Percentiles rank a stretch among this genome's conserved stretches.
phyloP scores from a whole-genome alignment of 2,329 filamentous ascomycete genomes.

The Colletotrichum sublineola region DNA sequence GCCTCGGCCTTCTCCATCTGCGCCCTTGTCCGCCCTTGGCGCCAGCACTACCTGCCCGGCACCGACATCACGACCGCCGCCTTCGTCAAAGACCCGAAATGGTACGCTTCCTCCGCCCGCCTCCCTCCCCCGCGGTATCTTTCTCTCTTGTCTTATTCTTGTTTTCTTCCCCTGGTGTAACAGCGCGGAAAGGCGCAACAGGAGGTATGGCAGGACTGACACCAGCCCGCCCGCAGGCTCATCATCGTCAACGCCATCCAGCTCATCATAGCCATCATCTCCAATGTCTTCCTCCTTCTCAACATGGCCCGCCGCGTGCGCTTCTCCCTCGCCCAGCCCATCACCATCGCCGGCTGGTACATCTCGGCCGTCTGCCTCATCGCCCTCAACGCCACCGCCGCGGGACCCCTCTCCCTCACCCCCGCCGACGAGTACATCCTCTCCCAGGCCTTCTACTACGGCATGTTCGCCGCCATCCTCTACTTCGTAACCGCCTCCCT shows the following conservation, averaged over 20 bases:
- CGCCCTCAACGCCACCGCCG: slow-evolving; percentile 74
- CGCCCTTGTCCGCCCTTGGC: slow-evolving; percentile 85
- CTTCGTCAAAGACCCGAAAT: slow-evolving; percentile 76
- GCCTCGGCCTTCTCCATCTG: slow-evolving; percentile 91
- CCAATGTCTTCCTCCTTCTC: slow-evolving; percentile 85
- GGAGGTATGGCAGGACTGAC: not conserved
- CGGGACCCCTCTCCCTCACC: slow-evolving; percentile 65
- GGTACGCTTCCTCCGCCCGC: slow-evolving; percentile 60
- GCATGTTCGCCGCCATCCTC: slow-evolving; percentile 80
- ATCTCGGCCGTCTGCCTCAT: slow-evolving; percentile 75
- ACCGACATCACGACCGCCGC: slow-evolving; percentile 62
- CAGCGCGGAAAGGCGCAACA: not conserved
- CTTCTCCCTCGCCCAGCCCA: slow-evolving; percentile 84
- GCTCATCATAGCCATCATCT: slow-evolving; percentile 79
- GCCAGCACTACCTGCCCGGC: slow-evolving; percentile 66
- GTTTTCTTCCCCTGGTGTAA: not conserved
- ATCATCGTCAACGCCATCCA: slow-evolving; percentile 83
- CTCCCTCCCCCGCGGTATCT: not conserved
- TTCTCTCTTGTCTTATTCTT: not conserved
- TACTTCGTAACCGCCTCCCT: slow-evolving; percentile 85
- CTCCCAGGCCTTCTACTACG: slow-evolving; percentile 91
- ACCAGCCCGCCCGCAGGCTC: slow-evolving; percentile 61
- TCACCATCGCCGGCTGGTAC: slow-evolving; percentile 86
- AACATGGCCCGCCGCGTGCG: slow-evolving; percentile 87
- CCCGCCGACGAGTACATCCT: slow-evolving; percentile 68